Evolutionary conservation across 2,329 filamentous ascomycete species (phyloP), one percentile per base, ranked within the genome.

Genomic region (Alternaria arbusti): DNA sequence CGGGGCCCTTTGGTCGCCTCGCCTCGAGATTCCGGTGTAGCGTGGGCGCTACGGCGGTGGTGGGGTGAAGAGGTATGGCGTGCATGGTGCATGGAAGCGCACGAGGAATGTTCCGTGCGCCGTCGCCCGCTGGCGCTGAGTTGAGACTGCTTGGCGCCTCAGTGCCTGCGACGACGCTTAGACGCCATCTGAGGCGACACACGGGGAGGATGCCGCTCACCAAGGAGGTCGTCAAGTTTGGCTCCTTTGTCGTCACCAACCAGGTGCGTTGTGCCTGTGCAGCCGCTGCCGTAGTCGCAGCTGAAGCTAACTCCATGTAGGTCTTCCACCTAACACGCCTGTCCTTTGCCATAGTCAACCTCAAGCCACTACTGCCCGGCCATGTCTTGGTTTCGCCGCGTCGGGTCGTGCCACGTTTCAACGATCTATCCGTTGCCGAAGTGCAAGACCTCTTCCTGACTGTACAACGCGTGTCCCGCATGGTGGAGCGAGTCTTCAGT

Each of bases 291-390:
- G 25, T 17, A 28, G 28, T 23, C 49, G n/a, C 49, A 32, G 23
- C 17, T 23, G 20, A 40, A 23, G 49, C 49, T 52, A 40, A 52
- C 30, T 11, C 20, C 11, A 36, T 28, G 28, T 70, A 97, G 91
- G 93, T 97, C 83, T 98, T 98, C 84, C 88, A 96, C 80, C 85
- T 86, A 69, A 97, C 94, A 2, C 85, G 87, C 1, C 86, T 91
- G 73, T 92, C 90, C 71, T 97, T 94, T 83, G 94, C 93, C 57
- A 86, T 98, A 66, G 94, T 98, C 61, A 99, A 99, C 82, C 88
- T 98, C 78, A 97, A 97, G 82, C 96, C 96, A 23, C 88, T 99
- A 40, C 87, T 97, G 2, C 94, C 94, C 0, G 96, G 96, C 61
- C 96, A 99, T 83, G 90, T 98, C 65, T 91, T 99, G 30, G 88